Evolutionary conservation across 768 basidiomycete species (phyloP), one percentile per base, ranked within the genome.

Genomic region (Serendipita sp.): DNA sequence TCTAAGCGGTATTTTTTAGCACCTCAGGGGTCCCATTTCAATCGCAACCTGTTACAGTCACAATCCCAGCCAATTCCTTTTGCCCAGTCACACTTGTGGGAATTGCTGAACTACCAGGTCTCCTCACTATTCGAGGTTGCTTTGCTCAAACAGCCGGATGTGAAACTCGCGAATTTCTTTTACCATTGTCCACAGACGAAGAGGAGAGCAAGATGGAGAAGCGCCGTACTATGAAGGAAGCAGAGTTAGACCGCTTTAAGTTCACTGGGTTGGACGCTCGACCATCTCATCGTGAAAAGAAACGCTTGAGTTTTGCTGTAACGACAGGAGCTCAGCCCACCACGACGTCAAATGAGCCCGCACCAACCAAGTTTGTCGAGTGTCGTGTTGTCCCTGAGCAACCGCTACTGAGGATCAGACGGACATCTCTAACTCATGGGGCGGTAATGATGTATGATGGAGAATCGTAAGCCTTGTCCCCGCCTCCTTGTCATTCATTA

Each of bases 371-470:
- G 67, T 94, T 87, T 70, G 71, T 94, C 69, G 84, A 93, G 70
- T 94, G 87, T 73, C 77, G 80, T 43, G 90, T 97, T 18, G 83
- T 95, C 18, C 85, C 87, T 1, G 86, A 91, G 69, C 90, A 93
- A 70, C 96, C 96, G 6, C 73, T 93, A 36, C 76, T 98, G 63
- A 83, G 91, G 66, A 86, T 99, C 71, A 80, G 89, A 64, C 78
- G 89, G 70, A 89, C 87, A 15, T 91, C 89, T n/a, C 75, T 96
- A 23, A 94, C 88, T 0, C 92, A 96, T 68, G 92, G 91, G 1
- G 91, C 94, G 0, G 76, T 97, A 29, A 95, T 96, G 91, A 76
- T 98, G 62, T 97, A 95, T 70, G 83, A 95, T 55, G 96, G 96
- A 37, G 96, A 99, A 76, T 84, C 75, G 94, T 92, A 67, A 66